These are phyloP conservation scores for Calonectria hongkongensis DNA, from an alignment of 2,329 filamentous ascomycete species.

Conservation along the genomic window DNA sequence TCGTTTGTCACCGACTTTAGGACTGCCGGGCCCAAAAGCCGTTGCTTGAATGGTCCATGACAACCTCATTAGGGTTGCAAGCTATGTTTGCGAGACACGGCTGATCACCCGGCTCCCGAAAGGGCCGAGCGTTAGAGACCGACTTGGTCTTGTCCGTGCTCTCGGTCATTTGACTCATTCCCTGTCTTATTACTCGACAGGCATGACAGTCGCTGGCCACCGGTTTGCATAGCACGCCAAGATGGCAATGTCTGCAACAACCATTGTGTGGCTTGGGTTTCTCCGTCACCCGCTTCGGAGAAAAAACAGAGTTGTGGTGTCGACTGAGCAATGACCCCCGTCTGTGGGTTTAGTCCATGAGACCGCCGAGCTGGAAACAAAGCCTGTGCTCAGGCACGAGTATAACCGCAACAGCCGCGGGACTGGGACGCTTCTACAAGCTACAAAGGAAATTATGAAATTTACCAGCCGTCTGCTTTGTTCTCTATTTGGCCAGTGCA, in stretches of 20 bases:
- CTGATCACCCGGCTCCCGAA: slow-evolving; percentile 14
- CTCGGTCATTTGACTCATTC: slow-evolving; percentile 13
- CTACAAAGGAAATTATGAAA: slow-evolving; percentile 8
- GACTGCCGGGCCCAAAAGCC: neutral
- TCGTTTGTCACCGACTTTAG: neutral
- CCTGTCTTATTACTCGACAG: neutral
- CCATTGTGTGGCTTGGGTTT: slow-evolving; percentile 4
- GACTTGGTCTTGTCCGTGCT: slow-evolving; percentile 13
- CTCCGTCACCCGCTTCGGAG: neutral
- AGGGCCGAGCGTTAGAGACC: neutral
- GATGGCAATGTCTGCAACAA: neutral
- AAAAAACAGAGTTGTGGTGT: slow-evolving; percentile 4
- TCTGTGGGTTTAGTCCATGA: neutral
- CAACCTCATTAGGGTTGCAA: slow-evolving; percentile 1
- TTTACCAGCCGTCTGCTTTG: slow-evolving; percentile 24
- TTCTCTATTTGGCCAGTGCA: slow-evolving; percentile 7
- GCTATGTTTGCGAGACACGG: slow-evolving; percentile 12
- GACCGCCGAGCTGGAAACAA: neutral
- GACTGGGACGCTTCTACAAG: neutral
- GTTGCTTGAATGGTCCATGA: neutral
- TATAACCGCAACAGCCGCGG: slow-evolving; percentile 25
- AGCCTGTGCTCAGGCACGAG: neutral
- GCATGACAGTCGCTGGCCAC: neutral
- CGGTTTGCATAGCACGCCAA: neutral
- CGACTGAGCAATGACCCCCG: slow-evolving; percentile 19